Percentiles rank a stretch among this genome's conserved stretches.
Evolutionary conservation across 225 moss, liverwort and hornwort genomes (phyloP).

Genomic region (Bryoerythrophyllum caledonicum): DNA sequence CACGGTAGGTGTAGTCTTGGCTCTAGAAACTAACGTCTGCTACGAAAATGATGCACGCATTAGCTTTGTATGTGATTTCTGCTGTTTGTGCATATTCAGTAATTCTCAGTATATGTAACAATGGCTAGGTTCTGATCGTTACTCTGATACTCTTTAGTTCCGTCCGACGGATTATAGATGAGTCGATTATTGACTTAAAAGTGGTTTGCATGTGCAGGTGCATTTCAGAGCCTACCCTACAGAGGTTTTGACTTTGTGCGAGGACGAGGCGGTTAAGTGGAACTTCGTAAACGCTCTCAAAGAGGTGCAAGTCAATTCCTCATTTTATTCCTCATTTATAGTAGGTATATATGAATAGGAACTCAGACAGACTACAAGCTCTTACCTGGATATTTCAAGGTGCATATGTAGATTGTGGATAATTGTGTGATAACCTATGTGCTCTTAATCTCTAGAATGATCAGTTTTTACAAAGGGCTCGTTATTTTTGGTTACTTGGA

Average conservation of each 20-base stretch:
- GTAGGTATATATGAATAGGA: background rate
- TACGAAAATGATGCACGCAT: constrained; percentile 16
- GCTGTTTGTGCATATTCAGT: background rate
- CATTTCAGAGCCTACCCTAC: constrained; percentile 91
- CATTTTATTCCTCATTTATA: constrained; percentile 18
- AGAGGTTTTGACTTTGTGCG: constrained; percentile 78
- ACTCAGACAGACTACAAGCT: background rate
- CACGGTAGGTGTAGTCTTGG: constrained; percentile 56
- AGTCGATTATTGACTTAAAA: background rate
- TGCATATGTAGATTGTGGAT: constrained; percentile 25
- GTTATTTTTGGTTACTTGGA: constrained; percentile 35
- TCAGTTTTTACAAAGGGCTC: constrained; percentile 23
- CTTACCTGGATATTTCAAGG: background rate
- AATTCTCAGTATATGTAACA: background rate
- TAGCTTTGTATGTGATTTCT: background rate
- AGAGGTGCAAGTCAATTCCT: constrained; percentile 62
- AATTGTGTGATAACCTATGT: background rate
- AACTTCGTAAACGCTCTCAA: constrained; percentile 89
- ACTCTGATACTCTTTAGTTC: background rate
- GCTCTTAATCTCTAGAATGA: constrained; percentile 15
- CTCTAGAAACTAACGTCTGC: no score
- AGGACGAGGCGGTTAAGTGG: constrained; percentile 97
- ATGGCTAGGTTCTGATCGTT: background rate
- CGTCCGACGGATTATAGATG: background rate
- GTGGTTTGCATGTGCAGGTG: constrained; percentile 53